These are phyloP conservation scores for Hanseniaspora jakobsenii DNA, from an alignment of 805 yeast species.

Conservation along the genomic window DNA sequence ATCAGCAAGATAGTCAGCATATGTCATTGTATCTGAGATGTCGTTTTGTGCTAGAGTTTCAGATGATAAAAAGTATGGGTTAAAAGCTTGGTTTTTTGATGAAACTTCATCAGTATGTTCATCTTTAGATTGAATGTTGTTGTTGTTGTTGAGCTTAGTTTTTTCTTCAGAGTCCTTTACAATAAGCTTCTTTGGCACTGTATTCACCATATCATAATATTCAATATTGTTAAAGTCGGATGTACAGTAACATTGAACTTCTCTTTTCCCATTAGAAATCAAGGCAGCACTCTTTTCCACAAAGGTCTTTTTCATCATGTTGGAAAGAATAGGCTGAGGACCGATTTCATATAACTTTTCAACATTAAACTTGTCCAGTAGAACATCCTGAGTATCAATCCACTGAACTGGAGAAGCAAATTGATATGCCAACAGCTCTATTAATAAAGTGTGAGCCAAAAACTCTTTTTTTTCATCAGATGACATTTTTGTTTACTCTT, in stretches of 20 bases:
- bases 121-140: too few relatives aligned
- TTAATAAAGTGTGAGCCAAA: slow-evolving; percentile 70
- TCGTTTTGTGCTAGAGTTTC: too few relatives aligned
- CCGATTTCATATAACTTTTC: slow-evolving; percentile 85
- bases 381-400: slow-evolving; percentile 88
- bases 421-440: slow-evolving; percentile 80
- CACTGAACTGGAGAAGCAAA: slow-evolving; percentile 90
- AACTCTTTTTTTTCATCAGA: slow-evolving; percentile 80
- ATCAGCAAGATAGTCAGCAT: too few relatives aligned
- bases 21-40: too few relatives aligned
- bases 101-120: too few relatives aligned
- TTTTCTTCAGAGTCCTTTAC: not conserved
- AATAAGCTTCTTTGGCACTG: too few relatives aligned
- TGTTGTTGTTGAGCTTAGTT: too few relatives aligned
- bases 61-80: too few relatives aligned
- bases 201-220: slow-evolving; percentile 48
- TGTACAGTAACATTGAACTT: slow-evolving; percentile 47
- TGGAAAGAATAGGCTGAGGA: slow-evolving; percentile 83
- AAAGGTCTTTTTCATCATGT: slow-evolving; percentile 80
- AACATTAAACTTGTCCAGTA: slow-evolving; percentile 64
- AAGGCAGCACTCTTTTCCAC: slow-evolving; percentile 64
- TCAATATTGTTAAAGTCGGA: slow-evolving; percentile 76
- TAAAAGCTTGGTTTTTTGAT: too few relatives aligned
- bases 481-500: slow-evolving; percentile 13
- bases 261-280: slow-evolving; percentile 1